Evolutionary conservation across 2,329 filamentous ascomycete species (phyloP), one percentile per base, ranked within the genome.

Genomic region (Aspergillus luchuensis): DNA sequence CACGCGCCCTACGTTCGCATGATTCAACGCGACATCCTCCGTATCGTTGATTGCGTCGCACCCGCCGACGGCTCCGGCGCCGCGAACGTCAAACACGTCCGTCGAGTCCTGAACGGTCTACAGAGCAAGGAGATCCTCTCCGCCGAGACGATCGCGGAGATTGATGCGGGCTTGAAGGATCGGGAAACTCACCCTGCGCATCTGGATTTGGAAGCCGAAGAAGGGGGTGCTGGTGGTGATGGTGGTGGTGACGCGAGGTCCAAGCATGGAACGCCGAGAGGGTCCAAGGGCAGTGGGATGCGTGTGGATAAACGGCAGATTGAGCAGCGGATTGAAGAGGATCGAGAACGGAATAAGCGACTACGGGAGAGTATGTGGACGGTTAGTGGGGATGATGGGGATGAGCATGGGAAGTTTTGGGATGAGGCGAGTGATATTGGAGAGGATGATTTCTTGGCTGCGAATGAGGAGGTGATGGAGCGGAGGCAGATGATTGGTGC

Each of bases 271-370:
- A 74, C 71, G 4, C 73, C 71, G 17, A 70, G 64, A 33, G 67
- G 66, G 56, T 59, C 64, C 7, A 74, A 67, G 56, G 60, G 67
- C 1, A 79, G 78, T 56, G 80, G 80, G 3, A 76, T 81, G 48
- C 80, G 83, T 55, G 75, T 95, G 55, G 91, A 97, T 71, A 95
- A 94, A 78, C 85, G 90, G 58, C 91, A 97, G 78, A 91, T 97
- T 56, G 93, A 98, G 78, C 93, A 98, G 80, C 84, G 95, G 43
- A 97, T 99, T 64, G 96, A 99, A 69, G 96, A 99, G 78, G 95
- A 99, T 76, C 84, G 95, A 3, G 95, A 99, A 76, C 83, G 95
- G 47, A 96, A 99, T 76, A 99, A 99, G 82, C 82, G 94, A 47
- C 81, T 94, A 70, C 82, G 95, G 21, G 95, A 99, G 79, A 92